Percentiles rank a stretch among this genome's conserved stretches.
phyloP scores from a whole-genome alignment of 176 grass and related monocot species.

The Lolium rigidum region DNA sequence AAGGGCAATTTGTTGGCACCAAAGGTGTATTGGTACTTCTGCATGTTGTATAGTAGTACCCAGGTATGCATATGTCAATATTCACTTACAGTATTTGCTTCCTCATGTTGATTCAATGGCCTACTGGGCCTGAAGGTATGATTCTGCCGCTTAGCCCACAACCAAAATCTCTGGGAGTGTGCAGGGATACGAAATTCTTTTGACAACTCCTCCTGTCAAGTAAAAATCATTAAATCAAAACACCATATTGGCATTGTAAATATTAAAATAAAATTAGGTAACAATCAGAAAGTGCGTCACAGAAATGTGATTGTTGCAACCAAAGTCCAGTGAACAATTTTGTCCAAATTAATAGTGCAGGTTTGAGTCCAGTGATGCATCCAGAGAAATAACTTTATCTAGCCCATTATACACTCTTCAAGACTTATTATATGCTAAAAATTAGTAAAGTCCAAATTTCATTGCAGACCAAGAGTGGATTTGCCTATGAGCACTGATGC shows the following conservation, averaged over 20 bases:
- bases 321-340: slow-evolving; percentile 15
- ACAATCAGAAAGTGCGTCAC: background rate
- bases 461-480: too few species aligned
- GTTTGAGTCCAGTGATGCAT: background rate
- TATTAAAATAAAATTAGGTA: background rate
- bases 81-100: slow-evolving; percentile 59
- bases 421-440: background rate
- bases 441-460: too few species aligned
- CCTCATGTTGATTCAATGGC: slow-evolving; percentile 54
- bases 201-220: slow-evolving; percentile 61
- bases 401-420: background rate
- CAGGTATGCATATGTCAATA: background rate
- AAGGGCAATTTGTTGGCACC: background rate
- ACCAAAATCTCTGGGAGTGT: slow-evolving; percentile 75
- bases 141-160: slow-evolving; percentile 73
- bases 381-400: background rate
- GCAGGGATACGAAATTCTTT: slow-evolving; percentile 64
- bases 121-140: slow-evolving; percentile 59
- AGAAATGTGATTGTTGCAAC: slow-evolving; percentile 27
- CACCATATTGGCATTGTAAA: background rate
- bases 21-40: background rate
- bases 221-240: slow-evolving; percentile 27
- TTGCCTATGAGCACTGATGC: background rate
- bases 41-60: background rate
- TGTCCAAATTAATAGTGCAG: background rate